Percentiles rank a stretch among this genome's conserved stretches.
Conservation (phyloP, 2,329 filamentous ascomycete species). For the Arthrobotrys megalospora region DNA sequence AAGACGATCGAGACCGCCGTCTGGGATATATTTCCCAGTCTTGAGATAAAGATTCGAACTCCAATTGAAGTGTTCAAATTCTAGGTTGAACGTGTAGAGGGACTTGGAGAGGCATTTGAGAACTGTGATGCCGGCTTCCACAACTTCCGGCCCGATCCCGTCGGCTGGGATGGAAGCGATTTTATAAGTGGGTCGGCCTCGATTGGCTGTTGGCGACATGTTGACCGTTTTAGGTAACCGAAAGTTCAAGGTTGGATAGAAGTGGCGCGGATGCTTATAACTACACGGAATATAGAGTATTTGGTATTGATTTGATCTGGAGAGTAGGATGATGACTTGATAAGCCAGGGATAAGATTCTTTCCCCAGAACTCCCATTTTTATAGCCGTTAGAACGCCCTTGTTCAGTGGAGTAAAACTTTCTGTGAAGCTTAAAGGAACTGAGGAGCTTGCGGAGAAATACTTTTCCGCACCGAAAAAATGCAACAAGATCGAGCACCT, state of each 20-base stretch:
- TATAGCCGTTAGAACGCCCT: conserved; percentile 9
- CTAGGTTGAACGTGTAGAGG: conserved; percentile 73
- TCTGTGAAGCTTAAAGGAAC: not conserved
- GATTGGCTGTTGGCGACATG: conserved; percentile 43
- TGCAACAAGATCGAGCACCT: conserved; percentile 21
- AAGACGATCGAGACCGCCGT: conserved; percentile 84
- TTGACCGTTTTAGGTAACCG: conserved; percentile 11
- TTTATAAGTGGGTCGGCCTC: conserved; percentile 50
- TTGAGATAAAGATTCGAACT: conserved; percentile 77
- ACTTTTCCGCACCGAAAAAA: conserved; percentile 49
- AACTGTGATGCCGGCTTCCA: conserved; percentile 76
- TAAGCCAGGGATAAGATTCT: not conserved
- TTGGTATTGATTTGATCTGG: conserved; percentile 21
- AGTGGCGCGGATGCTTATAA: not conserved
- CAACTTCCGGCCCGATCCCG: conserved; percentile 79
- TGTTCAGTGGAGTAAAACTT: not conserved
- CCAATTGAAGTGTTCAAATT: conserved; percentile 78
- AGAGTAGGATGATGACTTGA: conserved; percentile 1
- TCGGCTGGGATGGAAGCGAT: conserved; percentile 79
- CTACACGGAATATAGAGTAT: not conserved
- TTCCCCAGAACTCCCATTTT: conserved; percentile 20
- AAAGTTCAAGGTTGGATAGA: not conserved
- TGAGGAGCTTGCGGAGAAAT: conserved; percentile 45
- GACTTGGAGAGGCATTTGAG: conserved; percentile 72
- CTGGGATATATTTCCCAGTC: conserved; percentile 77